Percentiles rank a stretch among this genome's conserved stretches.
These are phyloP conservation scores for Thielaviopsis punctulata DNA, from an alignment of 2,329 filamentous ascomycete genomes.

Conservation along the genomic window DNA sequence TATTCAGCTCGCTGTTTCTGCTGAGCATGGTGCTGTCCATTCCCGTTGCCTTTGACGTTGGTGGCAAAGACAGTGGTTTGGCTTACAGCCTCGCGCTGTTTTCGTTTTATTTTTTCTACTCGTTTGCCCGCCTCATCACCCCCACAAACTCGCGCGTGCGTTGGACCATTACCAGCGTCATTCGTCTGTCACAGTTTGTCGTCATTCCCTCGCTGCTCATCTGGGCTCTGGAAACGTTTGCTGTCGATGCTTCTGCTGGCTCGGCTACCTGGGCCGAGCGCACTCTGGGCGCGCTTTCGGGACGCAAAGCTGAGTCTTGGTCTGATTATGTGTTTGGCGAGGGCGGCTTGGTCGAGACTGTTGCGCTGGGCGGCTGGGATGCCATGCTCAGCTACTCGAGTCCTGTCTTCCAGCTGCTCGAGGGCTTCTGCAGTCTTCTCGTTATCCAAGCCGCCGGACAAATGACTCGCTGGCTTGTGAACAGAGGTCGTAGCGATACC, in stretches of 20 bases:
- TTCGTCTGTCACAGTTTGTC: constrained; percentile 70
- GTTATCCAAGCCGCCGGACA: constrained; percentile 92
- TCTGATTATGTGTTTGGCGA: constrained; percentile 79
- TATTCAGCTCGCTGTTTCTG: constrained; percentile 73
- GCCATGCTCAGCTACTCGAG: constrained; percentile 76
- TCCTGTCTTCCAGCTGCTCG: constrained; percentile 81
- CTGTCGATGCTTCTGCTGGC: constrained; percentile 54
- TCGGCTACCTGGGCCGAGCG: constrained; percentile 64
- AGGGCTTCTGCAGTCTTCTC: constrained; percentile 90
- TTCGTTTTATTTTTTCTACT: constrained; percentile 80
- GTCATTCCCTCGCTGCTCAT: constrained; percentile 76
- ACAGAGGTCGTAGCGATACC: constrained; percentile 79
- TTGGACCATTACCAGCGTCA: constrained; percentile 48
- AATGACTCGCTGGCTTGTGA: constrained; percentile 88
- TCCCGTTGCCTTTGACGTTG: constrained; percentile 93
- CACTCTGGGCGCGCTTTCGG: constrained; percentile 51
- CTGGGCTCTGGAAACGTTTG: constrained; percentile 90
- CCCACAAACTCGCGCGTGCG: constrained; percentile 63
- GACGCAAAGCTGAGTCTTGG: constrained; percentile 46
- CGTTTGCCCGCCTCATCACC: constrained; percentile 60
- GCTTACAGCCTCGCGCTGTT: constrained; percentile 85
- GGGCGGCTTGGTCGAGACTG: constrained; percentile 61
- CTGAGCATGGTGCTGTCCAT: constrained; percentile 88
- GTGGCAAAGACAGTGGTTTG: constrained; percentile 81
- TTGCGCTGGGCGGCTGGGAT: constrained; percentile 77